phyloP scores from a whole-genome alignment of 108 stramenopile genomes.

The Epipyxis sp. region DNA sequence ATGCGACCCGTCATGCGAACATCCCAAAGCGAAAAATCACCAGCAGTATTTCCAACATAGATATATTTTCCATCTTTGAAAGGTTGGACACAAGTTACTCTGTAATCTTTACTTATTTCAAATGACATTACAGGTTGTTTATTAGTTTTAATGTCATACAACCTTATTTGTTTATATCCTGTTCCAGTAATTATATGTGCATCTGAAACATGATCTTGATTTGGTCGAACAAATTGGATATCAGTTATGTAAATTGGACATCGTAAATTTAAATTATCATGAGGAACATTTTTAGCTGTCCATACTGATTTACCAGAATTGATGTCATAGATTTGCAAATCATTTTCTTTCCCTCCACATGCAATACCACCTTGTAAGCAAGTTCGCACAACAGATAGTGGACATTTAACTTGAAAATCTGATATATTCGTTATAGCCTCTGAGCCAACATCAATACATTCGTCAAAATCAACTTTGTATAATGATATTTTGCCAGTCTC shows the following conservation, averaged over 20 bases:
- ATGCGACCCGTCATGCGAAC: conserved; percentile 29
- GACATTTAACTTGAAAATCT: too few species aligned
- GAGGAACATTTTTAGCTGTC: conserved; percentile 52
- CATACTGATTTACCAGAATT: conserved; percentile 34
- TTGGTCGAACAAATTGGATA: not conserved
- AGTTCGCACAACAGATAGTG: too few species aligned
- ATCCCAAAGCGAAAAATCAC: conserved; percentile 40
- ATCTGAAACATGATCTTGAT: not conserved
- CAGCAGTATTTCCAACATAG: conserved; percentile 44
- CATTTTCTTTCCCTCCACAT: conserved; percentile 43
- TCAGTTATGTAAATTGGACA: conserved; percentile 49
- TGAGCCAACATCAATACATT: too few species aligned
- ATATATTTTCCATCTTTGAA: conserved; percentile 8
- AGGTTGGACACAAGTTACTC: conserved; percentile 36
- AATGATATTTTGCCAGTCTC: too few species aligned
- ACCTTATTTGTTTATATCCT: conserved; percentile 46
- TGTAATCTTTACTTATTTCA: conserved; percentile 39
- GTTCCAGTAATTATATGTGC: conserved; percentile 40
- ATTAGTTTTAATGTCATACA: conserved; percentile 44
- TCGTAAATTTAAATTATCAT: conserved; percentile 44
- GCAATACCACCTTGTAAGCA: too few species aligned
- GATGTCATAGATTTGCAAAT: conserved; percentile 41
- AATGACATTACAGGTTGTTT: conserved; percentile 40
- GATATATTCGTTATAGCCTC: too few species aligned
- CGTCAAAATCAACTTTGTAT: too few species aligned